Base-by-base conservation (phyloP, 73 alveolate genomes). In the Durusdinium trenchii region DNA sequence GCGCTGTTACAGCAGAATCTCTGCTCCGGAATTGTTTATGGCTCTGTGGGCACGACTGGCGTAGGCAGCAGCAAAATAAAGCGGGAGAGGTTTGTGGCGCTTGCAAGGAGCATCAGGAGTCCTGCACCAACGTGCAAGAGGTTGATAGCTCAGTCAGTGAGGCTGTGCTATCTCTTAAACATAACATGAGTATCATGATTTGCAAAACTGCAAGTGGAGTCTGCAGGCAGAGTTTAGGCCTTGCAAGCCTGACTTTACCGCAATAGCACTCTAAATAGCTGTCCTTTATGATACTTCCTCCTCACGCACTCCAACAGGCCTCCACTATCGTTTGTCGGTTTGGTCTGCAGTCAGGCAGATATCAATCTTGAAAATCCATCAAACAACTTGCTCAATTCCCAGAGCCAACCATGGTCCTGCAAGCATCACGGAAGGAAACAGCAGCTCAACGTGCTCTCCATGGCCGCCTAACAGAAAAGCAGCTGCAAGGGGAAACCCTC, bases 381-480 rank as follows among this genome's bases (percentile, higher is more conserved):
- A n/a, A n/a, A n/a, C n/a, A n/a, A n/a, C n/a, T n/a, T n/a, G n/a
- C n/a, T n/a, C n/a, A n/a, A n/a, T n/a, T n/a, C n/a, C n/a, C 82
- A 7, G 86, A 12, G 1, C 50, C 20, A 14, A 7, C 30, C 61
- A 40, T n/a, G 62, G 28, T 54, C 98, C 98, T 50, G 98, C 98
- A 52, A 92, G 60, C 90, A 92, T 92, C 89, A 92, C 98, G 12
- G 98, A 92, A 5, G 98, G 98, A 42, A 92, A 92, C 9, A 92
- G 98, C 4, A 92, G 98, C 46, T 92, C 98, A 23, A 92, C 98
- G 38, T 73, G 90, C 78, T 69, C 98, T 32, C 98, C 98, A 28
- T 92, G 67, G 45, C 78, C 90, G 12, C 98, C 98, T 67, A 87
- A 60, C 35, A 60, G 16, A 28, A 28, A 60, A 28, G 28, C 35